A percentile compares a stretch with the other conserved stretches of the same genome.
These are phyloP conservation scores for Solanum paucissectum DNA, from an alignment of 257 asterid species.

Conservation along the genomic window DNA sequence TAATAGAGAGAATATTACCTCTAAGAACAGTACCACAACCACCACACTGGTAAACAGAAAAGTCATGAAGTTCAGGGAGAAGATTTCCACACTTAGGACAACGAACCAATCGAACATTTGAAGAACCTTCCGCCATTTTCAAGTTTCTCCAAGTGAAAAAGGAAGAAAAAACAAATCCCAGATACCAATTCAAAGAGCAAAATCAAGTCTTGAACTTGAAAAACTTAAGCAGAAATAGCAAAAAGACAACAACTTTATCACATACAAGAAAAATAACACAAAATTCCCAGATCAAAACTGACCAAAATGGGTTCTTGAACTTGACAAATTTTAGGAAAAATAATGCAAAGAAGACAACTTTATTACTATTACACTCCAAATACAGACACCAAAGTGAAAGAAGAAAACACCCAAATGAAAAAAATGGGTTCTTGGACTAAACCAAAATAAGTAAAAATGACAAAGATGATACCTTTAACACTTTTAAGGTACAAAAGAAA, in stretches of 20 bases:
- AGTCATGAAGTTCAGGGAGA: conserved; percentile 66
- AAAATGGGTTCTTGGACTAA: neutral
- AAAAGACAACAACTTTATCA: neutral
- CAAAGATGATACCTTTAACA: neutral
- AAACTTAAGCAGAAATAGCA: neutral
- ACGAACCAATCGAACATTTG: conserved; percentile 60
- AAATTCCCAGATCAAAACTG: neutral
- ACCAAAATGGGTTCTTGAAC: neutral
- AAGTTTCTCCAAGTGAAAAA: neutral
- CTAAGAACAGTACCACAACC: conserved; percentile 84
- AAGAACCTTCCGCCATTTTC: conserved; percentile 46
- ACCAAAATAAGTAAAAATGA: neutral
- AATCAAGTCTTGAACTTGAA: neutral
- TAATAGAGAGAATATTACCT: conserved; percentile 30
- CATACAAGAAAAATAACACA: neutral
- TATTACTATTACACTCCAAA: neutral
- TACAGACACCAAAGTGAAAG: neutral
- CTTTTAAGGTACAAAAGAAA: neutral
- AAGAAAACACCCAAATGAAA: neutral
- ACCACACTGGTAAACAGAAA: conserved; percentile 85
- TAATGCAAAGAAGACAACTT: neutral
- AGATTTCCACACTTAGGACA: conserved; percentile 94
- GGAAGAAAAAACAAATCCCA: neutral
- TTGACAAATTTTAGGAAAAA: neutral
- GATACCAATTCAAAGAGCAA: neutral